Evolutionary conservation across 1,284 basidiomycete species (phyloP), one percentile per base, ranked within the genome.

Genomic region (Heterobasidion annosum): DNA sequence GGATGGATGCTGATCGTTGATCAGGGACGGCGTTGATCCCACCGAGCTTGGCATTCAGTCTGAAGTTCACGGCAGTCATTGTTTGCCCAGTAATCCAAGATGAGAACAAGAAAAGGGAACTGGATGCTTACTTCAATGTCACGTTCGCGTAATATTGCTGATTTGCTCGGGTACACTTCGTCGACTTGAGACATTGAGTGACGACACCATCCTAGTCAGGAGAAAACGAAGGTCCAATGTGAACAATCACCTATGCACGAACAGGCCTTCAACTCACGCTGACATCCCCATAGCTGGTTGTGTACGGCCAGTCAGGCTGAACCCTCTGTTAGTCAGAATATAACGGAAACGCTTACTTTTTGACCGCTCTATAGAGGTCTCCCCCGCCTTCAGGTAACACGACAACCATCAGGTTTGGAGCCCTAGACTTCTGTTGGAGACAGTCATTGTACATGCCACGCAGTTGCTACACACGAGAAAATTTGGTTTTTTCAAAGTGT

Each of bases 31-130:
- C 78, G 63, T 91, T 91, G 63, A 89, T 83, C 0, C 88, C 88
- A 16, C 88, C 88, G 0, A 91, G 72, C 65, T 91, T 91, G 18
- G 87, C 87, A 61, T 91, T 91, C 60, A 91, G 76, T 65, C 88
- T 91, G 60, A 8, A 53, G 18, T 3, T n/a, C 12, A 12, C 37
- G 37, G 37, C n/a, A 40, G 37, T 10, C 12, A 40, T n/a, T 40
- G 12, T 12, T 12, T 12, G 37, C n/a, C 10, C 37, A 40, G 37
- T n/a, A 40, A 5, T 12, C 12, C 12, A 12, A n/a, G 8, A 40
- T 40, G 10, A 40, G n/a, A 40, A n/a, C 10, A 40, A 40, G 37
- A n/a, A 40, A 10, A 40, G 37, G 37, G n/a, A n/a, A n/a, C 37
- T 12, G 4, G 37, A 10, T 8, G 37, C 77, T 63, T 55, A 89